Percentiles rank a stretch among this genome's conserved stretches.
These are phyloP conservation scores for Apiotrichum siamense DNA, from an alignment of 1,284 basidiomycete genomes.

Conservation along the genomic window DNA sequence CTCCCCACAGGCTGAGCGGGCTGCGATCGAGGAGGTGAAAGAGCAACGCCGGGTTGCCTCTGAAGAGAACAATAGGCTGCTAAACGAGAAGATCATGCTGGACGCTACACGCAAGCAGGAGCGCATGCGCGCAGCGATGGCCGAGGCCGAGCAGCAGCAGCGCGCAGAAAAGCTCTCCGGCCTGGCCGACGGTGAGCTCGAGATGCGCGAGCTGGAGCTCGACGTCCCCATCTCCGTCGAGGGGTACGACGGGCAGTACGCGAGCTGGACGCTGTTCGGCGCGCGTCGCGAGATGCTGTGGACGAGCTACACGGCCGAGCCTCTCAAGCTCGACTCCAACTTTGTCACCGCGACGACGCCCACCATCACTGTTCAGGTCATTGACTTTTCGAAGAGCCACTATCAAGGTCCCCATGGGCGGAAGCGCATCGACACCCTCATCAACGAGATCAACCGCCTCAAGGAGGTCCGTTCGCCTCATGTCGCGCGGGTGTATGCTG, in stretches of 20 bases:
- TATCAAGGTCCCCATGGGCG: constrained; percentile 37
- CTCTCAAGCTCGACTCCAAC: constrained; percentile 43
- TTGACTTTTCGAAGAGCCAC: constrained; percentile 43
- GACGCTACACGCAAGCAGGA: constrained; percentile 36
- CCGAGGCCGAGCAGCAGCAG: constrained; percentile 14
- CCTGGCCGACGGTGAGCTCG: constrained; percentile 38
- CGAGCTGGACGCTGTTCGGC: constrained; percentile 38
- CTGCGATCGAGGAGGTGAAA: constrained; percentile 23
- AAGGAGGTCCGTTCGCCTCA: constrained; percentile 31
- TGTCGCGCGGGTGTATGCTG: constrained; percentile 32
- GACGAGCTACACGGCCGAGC: constrained; percentile 44
- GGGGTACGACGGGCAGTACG: constrained; percentile 34
- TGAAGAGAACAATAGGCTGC: constrained; percentile 30
- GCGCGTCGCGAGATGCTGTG: constrained; percentile 38
- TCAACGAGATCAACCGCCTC: constrained; percentile 30
- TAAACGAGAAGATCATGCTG: constrained; percentile 38
- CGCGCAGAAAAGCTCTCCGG: constrained; percentile 27
- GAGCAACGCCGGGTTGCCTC: constrained; percentile 25
- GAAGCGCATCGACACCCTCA: constrained; percentile 37
- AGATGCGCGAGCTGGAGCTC: constrained; percentile 31
- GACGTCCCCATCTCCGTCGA: constrained; percentile 29
- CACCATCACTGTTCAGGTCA: constrained; percentile 33
- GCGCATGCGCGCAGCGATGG: constrained; percentile 9
- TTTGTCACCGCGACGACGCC: constrained; percentile 50
- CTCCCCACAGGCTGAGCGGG: constrained; percentile 27